Percentiles rank a stretch among this genome's conserved stretches.
Evolutionary conservation across 495 filamentous ascomycete genomes (phyloP).

Genomic region (Bacidia gigantensis): DNA sequence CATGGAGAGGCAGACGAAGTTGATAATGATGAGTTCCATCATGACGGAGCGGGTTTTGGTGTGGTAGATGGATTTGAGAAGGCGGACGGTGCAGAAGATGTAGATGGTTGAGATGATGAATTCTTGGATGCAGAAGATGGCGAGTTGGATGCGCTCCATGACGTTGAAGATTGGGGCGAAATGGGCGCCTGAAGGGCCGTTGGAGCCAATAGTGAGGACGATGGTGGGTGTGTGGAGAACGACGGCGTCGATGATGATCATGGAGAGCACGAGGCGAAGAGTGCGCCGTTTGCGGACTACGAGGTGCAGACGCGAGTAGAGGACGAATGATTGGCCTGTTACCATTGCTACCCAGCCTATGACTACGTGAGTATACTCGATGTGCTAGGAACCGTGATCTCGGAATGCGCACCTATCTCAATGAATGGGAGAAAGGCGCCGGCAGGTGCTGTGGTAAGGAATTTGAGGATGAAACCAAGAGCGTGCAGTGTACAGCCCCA

Average conservation of each 20-base stretch:
- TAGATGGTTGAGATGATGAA: slow-evolving; percentile 46
- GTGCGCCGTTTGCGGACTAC: slow-evolving; percentile 36
- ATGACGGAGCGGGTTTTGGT: slow-evolving; percentile 37
- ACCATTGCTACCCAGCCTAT: slow-evolving; percentile 52
- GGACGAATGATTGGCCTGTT: slow-evolving; percentile 50
- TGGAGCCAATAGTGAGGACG: slow-evolving; percentile 42
- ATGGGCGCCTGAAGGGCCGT: slow-evolving; percentile 27
- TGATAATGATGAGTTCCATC: slow-evolving; percentile 45
- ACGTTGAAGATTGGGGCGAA: slow-evolving; percentile 33
- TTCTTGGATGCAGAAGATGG: slow-evolving; percentile 48
- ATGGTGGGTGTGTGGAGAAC: slow-evolving; percentile 43
- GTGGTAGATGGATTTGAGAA: slow-evolving; percentile 33
- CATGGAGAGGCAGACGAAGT: slow-evolving; percentile 41
- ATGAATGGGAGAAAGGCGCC: slow-evolving; percentile 14
- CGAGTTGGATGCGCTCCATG: slow-evolving; percentile 54
- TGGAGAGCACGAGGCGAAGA: slow-evolving; percentile 37
- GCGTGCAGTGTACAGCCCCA: slow-evolving; percentile 44
- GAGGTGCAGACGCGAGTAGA: slow-evolving; percentile 56
- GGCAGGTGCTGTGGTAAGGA: slow-evolving; percentile 28
- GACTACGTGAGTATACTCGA: neutral
- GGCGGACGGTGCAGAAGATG: slow-evolving; percentile 40
- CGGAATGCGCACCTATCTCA: slow-evolving; percentile 14
- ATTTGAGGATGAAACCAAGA: slow-evolving; percentile 48
- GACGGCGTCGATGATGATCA: slow-evolving; percentile 45
- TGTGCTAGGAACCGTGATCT: neutral